A percentile compares a stretch with the other conserved stretches of the same genome.
Conservation (phyloP, 306 rosid species). For the Prunus mira region DNA sequence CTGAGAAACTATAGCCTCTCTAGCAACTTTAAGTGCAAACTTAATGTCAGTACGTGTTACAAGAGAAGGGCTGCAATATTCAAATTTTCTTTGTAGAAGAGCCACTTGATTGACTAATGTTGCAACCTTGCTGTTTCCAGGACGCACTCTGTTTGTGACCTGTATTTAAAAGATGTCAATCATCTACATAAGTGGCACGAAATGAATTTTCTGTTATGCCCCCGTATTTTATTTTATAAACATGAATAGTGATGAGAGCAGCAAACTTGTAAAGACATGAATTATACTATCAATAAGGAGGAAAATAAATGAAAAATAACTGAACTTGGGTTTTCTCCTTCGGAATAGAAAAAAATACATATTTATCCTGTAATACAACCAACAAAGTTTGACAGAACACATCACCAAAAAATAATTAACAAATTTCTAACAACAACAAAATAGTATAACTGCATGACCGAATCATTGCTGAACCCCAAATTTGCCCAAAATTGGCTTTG, state of each 20-base stretch:
- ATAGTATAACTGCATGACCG: neutral
- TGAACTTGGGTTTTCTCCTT: neutral
- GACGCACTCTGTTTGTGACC: constrained; percentile 31
- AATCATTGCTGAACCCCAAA: neutral
- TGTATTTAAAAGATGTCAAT: constrained; percentile 13
- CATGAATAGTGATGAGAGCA: neutral
- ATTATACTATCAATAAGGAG: neutral
- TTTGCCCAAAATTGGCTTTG: neutral
- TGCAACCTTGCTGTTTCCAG: constrained; percentile 25
- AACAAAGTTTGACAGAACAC: neutral
- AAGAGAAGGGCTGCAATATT: constrained; percentile 33
- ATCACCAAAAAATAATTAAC: neutral
- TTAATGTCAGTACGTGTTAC: constrained; percentile 25
- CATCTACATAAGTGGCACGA: neutral
- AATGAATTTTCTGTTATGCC: neutral
- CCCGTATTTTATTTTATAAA: neutral
- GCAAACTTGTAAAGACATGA: neutral
- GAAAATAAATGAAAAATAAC: neutral
- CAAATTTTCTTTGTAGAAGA: constrained; percentile 34
- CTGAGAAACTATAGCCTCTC: constrained; percentile 57
- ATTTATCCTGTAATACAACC: neutral
- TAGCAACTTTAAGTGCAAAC: constrained; percentile 67
- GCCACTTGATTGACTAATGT: constrained; percentile 30
- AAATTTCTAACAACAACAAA: neutral
- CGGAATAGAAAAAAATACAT: neutral